Conservation (phyloP, 78 protist species). For the Dictyostelium brefeldianum region DNA sequence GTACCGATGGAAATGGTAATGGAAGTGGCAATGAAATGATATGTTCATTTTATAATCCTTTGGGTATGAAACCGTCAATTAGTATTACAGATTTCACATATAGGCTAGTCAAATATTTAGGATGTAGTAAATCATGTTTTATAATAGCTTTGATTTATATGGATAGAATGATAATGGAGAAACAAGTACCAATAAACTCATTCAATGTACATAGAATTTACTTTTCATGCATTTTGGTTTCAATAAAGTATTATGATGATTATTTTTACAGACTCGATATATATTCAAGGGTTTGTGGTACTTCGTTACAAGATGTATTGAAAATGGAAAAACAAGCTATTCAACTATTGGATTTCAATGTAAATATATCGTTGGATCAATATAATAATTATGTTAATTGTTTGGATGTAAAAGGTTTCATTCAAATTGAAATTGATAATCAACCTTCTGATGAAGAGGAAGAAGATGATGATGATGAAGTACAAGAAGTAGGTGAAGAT, state of each 20-base stretch:
- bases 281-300: slow-evolving; percentile 76
- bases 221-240: slow-evolving; percentile 39
- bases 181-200: slow-evolving; percentile 9
- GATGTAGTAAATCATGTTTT: slow-evolving; percentile 69
- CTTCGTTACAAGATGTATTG: slow-evolving; percentile 23
- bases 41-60: slow-evolving; percentile 43
- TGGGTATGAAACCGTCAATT: slow-evolving; percentile 55
- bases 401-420: slow-evolving; percentile 46
- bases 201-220: slow-evolving; percentile 50
- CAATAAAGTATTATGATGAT: slow-evolving; percentile 68
- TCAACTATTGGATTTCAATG: slow-evolving; percentile 54
- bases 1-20: not conserved
- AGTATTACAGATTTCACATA: slow-evolving; percentile 35
- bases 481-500: not conserved
- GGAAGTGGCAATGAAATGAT: not conserved
- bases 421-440: slow-evolving; percentile 22
- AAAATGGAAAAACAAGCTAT: slow-evolving; percentile 38
- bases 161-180: slow-evolving; percentile 17
- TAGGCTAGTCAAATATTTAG: slow-evolving; percentile 31
- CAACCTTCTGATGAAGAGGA: slow-evolving; percentile 46
- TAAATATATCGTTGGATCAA: not conserved
- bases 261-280: slow-evolving; percentile 45
- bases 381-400: slow-evolving; percentile 10
- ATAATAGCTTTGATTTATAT: slow-evolving; percentile 45
- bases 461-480: not conserved